These are phyloP conservation scores for Cladosporium velox DNA, from an alignment of 2,329 filamentous ascomycete genomes.

Conservation along the genomic window DNA sequence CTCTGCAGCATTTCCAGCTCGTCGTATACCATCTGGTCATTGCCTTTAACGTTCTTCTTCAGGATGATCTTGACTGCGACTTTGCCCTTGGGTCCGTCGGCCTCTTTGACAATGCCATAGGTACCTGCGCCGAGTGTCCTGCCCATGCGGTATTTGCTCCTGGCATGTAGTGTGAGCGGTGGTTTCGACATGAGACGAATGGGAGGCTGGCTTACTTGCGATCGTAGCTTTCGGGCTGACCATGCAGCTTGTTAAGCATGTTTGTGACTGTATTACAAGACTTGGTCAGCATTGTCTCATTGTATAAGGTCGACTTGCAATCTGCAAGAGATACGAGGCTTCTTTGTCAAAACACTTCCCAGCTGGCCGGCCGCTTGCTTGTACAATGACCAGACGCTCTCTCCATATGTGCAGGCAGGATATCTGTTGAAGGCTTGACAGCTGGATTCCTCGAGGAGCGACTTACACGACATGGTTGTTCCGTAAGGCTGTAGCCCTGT, in stretches of 20 bases:
- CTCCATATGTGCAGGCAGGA: background rate
- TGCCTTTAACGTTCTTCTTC: conserved; percentile 98
- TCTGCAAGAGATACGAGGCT: background rate
- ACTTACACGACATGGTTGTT: conserved; percentile 14
- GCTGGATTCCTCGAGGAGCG: background rate
- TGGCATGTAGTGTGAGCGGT: conserved; percentile 48
- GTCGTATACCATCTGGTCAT: conserved; percentile 98
- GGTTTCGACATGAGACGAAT: conserved; percentile 42
- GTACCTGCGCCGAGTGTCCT: conserved; percentile 93
- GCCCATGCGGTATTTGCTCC: conserved; percentile 83
- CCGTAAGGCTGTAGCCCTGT: conserved; percentile 7
- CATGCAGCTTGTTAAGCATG: conserved; percentile 94
- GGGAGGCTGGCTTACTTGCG: conserved; percentile 65
- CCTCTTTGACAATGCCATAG: conserved; percentile 97
- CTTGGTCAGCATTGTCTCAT: conserved; percentile 12
- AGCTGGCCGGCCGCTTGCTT: background rate
- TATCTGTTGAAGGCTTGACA: background rate
- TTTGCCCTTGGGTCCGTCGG: conserved; percentile 79
- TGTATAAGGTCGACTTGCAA: background rate
- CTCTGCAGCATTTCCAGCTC: conserved; percentile 91
- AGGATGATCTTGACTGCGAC: conserved; percentile 98
- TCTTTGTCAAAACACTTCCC: background rate
- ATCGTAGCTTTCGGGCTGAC: conserved; percentile 97
- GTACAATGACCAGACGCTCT: background rate
- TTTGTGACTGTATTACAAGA: conserved; percentile 64